Evolutionary conservation across 2,329 filamentous ascomycete genomes (phyloP).

Genomic region (Cladosporium halotolerans): DNA sequence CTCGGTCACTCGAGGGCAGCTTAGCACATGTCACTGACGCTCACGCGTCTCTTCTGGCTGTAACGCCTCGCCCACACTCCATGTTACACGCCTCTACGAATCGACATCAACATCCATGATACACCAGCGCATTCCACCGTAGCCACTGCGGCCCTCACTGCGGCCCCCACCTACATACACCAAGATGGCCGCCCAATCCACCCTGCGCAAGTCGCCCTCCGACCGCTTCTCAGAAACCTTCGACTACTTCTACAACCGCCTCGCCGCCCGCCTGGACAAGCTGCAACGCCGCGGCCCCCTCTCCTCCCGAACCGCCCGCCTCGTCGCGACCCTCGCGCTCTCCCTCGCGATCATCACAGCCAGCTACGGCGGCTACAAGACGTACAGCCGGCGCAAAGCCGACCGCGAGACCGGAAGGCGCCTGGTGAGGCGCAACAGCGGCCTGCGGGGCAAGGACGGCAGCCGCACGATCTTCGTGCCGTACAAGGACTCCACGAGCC

Average conservation of each 20-base stretch:
- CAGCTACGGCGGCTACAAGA: slow-evolving; percentile 70
- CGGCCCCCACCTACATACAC: background rate
- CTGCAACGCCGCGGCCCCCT: slow-evolving; percentile 47
- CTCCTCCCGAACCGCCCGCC: slow-evolving; percentile 64
- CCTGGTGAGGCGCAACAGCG: slow-evolving; percentile 84
- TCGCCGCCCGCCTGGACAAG: slow-evolving; percentile 41
- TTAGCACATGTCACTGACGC: slow-evolving; percentile 1
- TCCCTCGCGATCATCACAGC: slow-evolving; percentile 71
- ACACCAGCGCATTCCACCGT: slow-evolving; percentile 3
- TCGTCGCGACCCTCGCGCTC: slow-evolving; percentile 71
- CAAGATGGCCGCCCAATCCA: slow-evolving; percentile 81
- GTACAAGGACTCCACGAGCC: slow-evolving; percentile 79
- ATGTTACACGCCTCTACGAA: background rate
- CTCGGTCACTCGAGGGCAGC: background rate
- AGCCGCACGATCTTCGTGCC: slow-evolving; percentile 92
- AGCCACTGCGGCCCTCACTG: background rate
- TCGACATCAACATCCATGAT: background rate
- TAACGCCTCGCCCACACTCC: background rate
- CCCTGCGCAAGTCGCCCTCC: slow-evolving; percentile 46
- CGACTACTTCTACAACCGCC: slow-evolving; percentile 36
- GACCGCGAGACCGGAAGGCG: slow-evolving; percentile 79
- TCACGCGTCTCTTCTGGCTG: background rate
- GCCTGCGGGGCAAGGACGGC: slow-evolving; percentile 87
- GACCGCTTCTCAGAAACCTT: slow-evolving; percentile 29
- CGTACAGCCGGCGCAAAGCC: slow-evolving; percentile 65